Conservation (phyloP, 106 monocot genomes). For the Dioscorea dumetorum region DNA sequence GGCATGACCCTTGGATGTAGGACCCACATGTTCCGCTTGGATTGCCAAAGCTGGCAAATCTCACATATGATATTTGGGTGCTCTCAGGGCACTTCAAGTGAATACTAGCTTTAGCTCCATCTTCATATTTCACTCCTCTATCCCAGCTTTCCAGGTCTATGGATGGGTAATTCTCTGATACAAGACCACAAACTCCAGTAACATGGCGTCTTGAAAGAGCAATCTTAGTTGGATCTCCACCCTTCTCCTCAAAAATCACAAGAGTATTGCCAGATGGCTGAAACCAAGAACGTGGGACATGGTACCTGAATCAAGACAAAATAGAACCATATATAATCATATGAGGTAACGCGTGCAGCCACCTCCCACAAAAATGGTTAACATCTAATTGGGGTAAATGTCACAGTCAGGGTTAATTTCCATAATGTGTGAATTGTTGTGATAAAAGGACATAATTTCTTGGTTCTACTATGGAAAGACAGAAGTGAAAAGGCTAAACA, state of each 20-base stretch:
- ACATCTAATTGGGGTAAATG: not conserved
- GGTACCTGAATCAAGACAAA: slow-evolving; percentile 59
- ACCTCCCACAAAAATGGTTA: not conserved
- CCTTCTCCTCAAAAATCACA: slow-evolving; percentile 89
- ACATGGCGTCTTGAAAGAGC: slow-evolving; percentile 55
- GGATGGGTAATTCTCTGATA: slow-evolving; percentile 57
- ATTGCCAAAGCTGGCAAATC: slow-evolving; percentile 87
- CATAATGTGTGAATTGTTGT: not conserved
- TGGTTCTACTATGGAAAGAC: not conserved
- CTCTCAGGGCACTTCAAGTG: slow-evolving; percentile 50
- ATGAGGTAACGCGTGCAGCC: not conserved
- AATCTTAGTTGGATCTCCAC: slow-evolving; percentile 91
- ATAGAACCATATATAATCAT: not conserved
- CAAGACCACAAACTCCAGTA: slow-evolving; percentile 41
- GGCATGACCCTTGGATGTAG: slow-evolving; percentile 63
- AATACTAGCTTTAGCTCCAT: slow-evolving; percentile 20
- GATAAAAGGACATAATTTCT: not conserved
- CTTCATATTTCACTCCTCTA: slow-evolving; percentile 5
- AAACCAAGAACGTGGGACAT: slow-evolving; percentile 97
- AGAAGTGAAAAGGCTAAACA: not conserved
- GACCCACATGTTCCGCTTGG: slow-evolving; percentile 66
- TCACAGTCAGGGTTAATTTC: too few relatives aligned
- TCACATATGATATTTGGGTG: slow-evolving; percentile 43
- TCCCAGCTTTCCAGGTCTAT: slow-evolving; percentile 38
- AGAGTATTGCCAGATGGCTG: slow-evolving; percentile 61